phyloP scores from a whole-genome alignment of 768 basidiomycete genomes.

The Suillus brevipes region DNA sequence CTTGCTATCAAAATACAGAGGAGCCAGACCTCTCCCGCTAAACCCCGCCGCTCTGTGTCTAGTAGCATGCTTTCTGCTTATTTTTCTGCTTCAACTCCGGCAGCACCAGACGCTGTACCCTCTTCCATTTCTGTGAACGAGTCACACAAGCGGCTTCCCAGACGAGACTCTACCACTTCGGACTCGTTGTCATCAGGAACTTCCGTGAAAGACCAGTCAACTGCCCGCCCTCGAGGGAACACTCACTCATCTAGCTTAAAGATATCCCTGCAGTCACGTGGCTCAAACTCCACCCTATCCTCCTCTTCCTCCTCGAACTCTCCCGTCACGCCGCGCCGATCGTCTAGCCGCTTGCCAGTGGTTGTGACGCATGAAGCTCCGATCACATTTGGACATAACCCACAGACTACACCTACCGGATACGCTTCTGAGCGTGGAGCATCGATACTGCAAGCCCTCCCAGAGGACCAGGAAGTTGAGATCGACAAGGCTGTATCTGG shows the following conservation, averaged over 20 bases:
- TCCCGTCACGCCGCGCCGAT: conserved; percentile 16
- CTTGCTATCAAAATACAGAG: conserved; percentile 44
- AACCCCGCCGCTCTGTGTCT: conserved; percentile 45
- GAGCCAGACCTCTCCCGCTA: conserved; percentile 18
- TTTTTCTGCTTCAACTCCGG: conserved; percentile 44
- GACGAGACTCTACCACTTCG: conserved; percentile 14
- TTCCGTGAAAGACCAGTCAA: conserved; percentile 8
- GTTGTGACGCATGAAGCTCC: conserved; percentile 25
- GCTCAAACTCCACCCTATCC: conserved; percentile 23
- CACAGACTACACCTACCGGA: conserved; percentile 16
- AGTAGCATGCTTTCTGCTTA: conserved; percentile 60
- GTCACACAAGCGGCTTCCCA: conserved; percentile 7
- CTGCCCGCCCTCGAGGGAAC: conserved; percentile 8
- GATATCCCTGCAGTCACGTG: conserved; percentile 20
- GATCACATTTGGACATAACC: conserved; percentile 31
- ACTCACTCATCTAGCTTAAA: conserved; percentile 9
- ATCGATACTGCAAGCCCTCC: conserved; percentile 45
- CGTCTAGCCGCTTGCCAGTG: conserved; percentile 21
- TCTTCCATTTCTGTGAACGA: conserved; percentile 16
- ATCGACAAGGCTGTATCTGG: background rate
- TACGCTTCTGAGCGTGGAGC: conserved; percentile 18
- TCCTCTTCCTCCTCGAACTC: conserved; percentile 24
- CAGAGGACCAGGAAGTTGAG: conserved; percentile 48
- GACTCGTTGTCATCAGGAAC: conserved; percentile 30
- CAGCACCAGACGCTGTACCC: conserved; percentile 7